Conservation (phyloP, 257 asterid species). For the Primulina tabacum region DNA sequence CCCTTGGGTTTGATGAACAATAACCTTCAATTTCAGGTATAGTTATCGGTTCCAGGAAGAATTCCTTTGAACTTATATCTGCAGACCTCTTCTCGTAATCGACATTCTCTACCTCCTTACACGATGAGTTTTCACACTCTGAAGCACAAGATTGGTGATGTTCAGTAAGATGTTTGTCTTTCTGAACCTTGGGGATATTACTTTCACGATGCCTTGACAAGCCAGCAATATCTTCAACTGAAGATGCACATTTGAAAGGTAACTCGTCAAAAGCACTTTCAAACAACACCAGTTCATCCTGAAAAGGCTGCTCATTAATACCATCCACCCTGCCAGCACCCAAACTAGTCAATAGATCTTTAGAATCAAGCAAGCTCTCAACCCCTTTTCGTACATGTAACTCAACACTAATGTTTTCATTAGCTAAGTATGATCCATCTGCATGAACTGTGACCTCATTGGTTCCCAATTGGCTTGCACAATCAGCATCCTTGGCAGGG, state of each 20-base stretch:
- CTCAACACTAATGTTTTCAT: conserved; percentile 22
- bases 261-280: conserved; percentile 24
- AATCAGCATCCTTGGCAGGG: conserved; percentile 19
- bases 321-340: conserved; percentile 18
- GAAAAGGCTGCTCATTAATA: conserved; percentile 23
- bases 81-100: conserved; percentile 25
- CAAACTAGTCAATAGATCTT: conserved; percentile 20
- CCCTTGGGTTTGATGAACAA: conserved; percentile 25
- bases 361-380: conserved; percentile 25
- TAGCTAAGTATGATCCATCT: conserved; percentile 21
- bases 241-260: conserved; percentile 26
- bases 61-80: conserved; percentile 34
- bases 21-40: conserved; percentile 24
- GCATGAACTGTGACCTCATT: conserved; percentile 26
- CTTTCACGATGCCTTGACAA: conserved; percentile 30
- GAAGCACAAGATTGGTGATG: conserved; percentile 29
- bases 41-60: conserved; percentile 15
- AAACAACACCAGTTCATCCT: conserved; percentile 14
- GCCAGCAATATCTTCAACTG: conserved; percentile 24
- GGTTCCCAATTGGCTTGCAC: conserved; percentile 21
- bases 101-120: conserved; percentile 29
- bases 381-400: conserved; percentile 20
- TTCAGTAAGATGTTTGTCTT: conserved; percentile 19
- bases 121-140: conserved; percentile 28
- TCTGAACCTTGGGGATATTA: conserved; percentile 24